phyloP scores from a whole-genome alignment of 2,329 filamentous ascomycete species.

The Fusarium dlaminii region DNA sequence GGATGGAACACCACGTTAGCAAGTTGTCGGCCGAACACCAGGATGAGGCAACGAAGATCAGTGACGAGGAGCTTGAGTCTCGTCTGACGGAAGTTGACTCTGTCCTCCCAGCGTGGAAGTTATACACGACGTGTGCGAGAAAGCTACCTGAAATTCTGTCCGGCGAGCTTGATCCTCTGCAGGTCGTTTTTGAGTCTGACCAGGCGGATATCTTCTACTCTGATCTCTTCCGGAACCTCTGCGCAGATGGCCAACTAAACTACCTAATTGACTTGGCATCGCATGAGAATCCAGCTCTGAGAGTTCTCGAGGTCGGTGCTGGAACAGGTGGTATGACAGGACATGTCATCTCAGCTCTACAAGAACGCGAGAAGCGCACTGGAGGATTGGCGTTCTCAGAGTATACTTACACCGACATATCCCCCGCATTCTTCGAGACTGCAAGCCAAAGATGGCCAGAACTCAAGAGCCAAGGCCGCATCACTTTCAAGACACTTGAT shows the following conservation, averaged over 20 bases:
- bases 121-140: background rate
- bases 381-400: conserved; percentile 33
- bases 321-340: conserved; percentile 3
- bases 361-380: background rate
- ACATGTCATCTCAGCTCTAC: background rate
- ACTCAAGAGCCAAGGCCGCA: background rate
- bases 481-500: conserved; percentile 44
- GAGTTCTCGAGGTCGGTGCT: conserved; percentile 5
- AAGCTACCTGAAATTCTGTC: background rate
- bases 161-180: background rate
- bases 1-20: conserved; percentile 8
- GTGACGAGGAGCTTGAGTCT: background rate
- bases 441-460: conserved; percentile 26
- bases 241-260: background rate
- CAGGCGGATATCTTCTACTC: conserved; percentile 11
- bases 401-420: conserved; percentile 55
- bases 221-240: background rate
- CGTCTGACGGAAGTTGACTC: background rate
- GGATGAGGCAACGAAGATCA: background rate
- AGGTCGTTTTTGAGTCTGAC: conserved; percentile 4
- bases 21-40: background rate
- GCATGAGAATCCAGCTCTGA: background rate
- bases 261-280: background rate
- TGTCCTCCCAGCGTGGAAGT: background rate
- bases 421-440: conserved; percentile 45